Percentiles rank a stretch among this genome's conserved stretches.
phyloP scores from a whole-genome alignment of 768 basidiomycete genomes.

The Terana coerulea region DNA sequence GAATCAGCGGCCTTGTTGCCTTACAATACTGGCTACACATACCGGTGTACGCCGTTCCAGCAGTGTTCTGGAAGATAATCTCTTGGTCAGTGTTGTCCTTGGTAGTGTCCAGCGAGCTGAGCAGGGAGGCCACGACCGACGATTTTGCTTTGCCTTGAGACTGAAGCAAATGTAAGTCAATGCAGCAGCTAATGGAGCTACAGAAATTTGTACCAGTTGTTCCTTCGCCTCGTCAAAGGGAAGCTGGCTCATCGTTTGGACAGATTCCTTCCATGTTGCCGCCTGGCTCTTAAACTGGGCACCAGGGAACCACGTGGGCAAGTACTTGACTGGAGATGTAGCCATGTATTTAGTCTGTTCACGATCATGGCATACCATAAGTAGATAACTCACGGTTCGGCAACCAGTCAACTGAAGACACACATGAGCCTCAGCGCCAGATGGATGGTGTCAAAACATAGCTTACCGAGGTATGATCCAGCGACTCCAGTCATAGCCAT shows the following conservation, averaged over 20 bases:
- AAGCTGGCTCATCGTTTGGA: conserved; percentile 19
- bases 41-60: conserved; percentile 2
- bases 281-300: conserved; percentile 21
- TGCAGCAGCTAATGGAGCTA: no score
- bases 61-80: background rate
- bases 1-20: background rate
- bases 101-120: background rate
- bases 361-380: background rate
- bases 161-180: background rate
- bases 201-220: background rate
- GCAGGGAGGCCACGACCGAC: background rate
- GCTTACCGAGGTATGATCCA: conserved; percentile 2
- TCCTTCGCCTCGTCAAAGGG: conserved; percentile 17
- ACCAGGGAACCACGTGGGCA: conserved; percentile 29
- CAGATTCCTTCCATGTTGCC: conserved; percentile 13
- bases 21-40: no score
- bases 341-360: background rate
- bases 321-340: conserved; percentile 7
- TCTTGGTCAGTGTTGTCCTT: background rate
- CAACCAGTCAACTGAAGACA: conserved; percentile 15
- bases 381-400: conserved; percentile 11
- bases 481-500: conserved; percentile 5
- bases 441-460: background rate
- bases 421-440: background rate
- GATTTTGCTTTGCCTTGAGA: background rate